phyloP scores from a whole-genome alignment of 176 grass and related monocot genomes.

The Cenchrus americanus region DNA sequence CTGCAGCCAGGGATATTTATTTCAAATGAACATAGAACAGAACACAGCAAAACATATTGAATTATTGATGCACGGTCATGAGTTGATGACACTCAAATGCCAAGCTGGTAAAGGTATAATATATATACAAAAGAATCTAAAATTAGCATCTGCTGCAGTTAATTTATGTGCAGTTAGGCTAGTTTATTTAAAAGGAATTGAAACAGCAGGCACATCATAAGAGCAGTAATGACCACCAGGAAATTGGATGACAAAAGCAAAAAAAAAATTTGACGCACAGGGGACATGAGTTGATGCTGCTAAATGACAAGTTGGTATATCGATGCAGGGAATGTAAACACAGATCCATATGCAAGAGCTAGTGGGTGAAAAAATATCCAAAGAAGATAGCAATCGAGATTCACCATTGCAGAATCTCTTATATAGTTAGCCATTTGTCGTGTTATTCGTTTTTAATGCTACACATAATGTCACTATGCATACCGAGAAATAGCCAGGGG shows the following conservation, averaged over 20 bases:
- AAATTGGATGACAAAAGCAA: neutral
- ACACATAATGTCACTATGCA: neutral
- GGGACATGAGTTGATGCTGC: neutral
- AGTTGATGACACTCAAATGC: neutral
- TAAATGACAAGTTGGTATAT: neutral
- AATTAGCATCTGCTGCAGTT: neutral
- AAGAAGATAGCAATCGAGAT: neutral
- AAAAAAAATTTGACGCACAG: neutral
- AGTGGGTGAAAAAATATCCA: neutral
- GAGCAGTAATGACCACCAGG: neutral
- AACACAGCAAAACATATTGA: neutral
- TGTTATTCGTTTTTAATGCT: neutral
- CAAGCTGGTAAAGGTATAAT: neutral
- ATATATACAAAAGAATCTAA: neutral
- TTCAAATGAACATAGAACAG: neutral
- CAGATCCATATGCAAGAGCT: neutral
- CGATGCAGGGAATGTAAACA: neutral
- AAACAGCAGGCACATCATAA: neutral
- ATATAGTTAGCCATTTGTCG: neutral
- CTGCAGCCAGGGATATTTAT: neutral
- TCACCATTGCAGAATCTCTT: neutral
- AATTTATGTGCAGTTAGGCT: neutral
- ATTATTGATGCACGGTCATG: neutral
- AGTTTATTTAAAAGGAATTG: neutral
- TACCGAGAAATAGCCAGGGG: neutral